phyloP scores from a whole-genome alignment of 1,284 basidiomycete species.

The Farysia itapuensis region DNA sequence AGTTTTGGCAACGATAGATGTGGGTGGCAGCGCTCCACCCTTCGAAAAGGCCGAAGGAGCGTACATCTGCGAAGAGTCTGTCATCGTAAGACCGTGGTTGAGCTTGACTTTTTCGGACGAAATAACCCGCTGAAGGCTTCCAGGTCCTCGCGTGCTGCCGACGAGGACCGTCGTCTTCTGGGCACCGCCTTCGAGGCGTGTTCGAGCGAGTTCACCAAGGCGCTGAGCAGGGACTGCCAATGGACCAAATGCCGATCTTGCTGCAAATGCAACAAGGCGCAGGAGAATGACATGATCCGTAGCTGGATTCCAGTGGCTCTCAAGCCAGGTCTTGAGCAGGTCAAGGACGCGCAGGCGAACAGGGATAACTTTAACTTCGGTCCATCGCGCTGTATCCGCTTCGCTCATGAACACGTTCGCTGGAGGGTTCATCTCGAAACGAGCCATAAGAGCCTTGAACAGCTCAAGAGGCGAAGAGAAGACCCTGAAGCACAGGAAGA shows the following conservation, averaged over 20 bases:
- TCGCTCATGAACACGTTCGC: constrained; percentile 62
- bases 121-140: constrained; percentile 51
- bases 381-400: constrained; percentile 74
- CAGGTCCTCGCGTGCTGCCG: constrained; percentile 28
- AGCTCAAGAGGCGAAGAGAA: constrained; percentile 80
- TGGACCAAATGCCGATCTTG: constrained; percentile 61
- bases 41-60: constrained; percentile 28
- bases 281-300: constrained; percentile 63
- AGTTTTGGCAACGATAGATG: constrained; percentile 79
- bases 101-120: constrained; percentile 55
- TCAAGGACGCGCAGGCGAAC: constrained; percentile 86
- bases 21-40: constrained; percentile 57
- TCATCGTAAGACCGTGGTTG: constrained; percentile 21
- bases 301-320: constrained; percentile 79
- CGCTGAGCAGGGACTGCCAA: constrained; percentile 71
- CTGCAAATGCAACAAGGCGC: constrained; percentile 68
- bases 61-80: constrained; percentile 46
- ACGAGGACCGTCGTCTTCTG: constrained; percentile 36
- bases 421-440: constrained; percentile 73
- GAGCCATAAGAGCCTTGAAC: constrained; percentile 72
- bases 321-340: constrained; percentile 89
- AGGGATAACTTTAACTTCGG: constrained; percentile 80
- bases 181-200: constrained; percentile 26
- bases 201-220: constrained; percentile 57
- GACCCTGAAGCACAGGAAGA: constrained; percentile 94